Percentiles rank a stretch among this genome's conserved stretches.
These are phyloP conservation scores for Naegleria lovaniensis DNA, from an alignment of 208 protist species.

Conservation along the genomic window DNA sequence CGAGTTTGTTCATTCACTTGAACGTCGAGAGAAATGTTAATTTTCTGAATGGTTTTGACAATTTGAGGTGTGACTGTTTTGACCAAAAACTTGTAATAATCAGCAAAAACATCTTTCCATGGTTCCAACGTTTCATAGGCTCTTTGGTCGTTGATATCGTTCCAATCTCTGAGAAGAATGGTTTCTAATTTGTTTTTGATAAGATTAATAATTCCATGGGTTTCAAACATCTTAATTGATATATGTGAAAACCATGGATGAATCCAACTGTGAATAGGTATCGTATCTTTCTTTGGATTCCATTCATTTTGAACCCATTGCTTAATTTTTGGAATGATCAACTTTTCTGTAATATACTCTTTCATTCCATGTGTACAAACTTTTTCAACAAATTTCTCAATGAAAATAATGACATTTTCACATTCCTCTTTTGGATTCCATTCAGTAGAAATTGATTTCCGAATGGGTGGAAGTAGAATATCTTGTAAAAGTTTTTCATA, in stretches of 20 bases:
- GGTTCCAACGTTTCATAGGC: not conserved
- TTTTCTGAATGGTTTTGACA: not conserved
- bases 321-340: not conserved
- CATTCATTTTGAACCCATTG: not conserved
- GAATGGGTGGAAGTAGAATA: not conserved
- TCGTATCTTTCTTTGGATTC: not conserved
- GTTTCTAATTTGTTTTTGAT: conserved; percentile 2
- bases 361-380: not conserved
- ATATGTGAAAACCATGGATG: not conserved
- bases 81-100: not conserved
- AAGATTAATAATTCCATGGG: not conserved
- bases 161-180: not conserved
- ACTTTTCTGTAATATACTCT: not conserved
- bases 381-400: not conserved
- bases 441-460: not conserved
- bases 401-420: not conserved
- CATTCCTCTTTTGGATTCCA: not conserved
- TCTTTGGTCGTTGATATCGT: not conserved
- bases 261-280: not conserved
- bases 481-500: conserved; percentile 7
- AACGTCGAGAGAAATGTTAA: not conserved
- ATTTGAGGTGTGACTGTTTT: not conserved
- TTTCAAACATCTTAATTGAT: not conserved
- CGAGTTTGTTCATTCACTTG: not conserved
- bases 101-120: not conserved